Conservation (phyloP, 1,284 basidiomycete genomes). For the Volvariella surrecta region DNA sequence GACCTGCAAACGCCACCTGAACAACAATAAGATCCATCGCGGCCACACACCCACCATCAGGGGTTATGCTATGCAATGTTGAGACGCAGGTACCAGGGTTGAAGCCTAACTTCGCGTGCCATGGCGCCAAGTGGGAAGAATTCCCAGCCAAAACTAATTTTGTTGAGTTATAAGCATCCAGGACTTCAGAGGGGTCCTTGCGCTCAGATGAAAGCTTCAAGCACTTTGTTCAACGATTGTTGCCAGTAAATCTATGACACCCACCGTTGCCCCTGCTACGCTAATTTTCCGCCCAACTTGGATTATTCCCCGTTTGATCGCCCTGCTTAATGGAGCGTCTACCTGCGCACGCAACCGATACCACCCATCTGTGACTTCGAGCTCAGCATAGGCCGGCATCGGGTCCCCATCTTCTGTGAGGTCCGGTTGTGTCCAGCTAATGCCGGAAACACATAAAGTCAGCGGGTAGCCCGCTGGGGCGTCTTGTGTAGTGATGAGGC, state of each 20-base stretch:
- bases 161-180: constrained; percentile 71
- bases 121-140: constrained; percentile 76
- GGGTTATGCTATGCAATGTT: constrained; percentile 70
- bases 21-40: constrained; percentile 72
- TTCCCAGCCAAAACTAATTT: constrained; percentile 75
- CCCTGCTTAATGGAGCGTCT: constrained; percentile 68
- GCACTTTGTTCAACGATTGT: constrained; percentile 3
- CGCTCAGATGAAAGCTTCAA: constrained; percentile 58
- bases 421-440: constrained; percentile 40
- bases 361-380: constrained; percentile 96
- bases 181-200: constrained; percentile 75
- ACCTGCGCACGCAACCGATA: constrained; percentile 76
- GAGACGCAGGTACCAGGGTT: constrained; percentile 55
- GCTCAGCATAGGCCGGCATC: constrained; percentile 29
- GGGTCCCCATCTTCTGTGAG: constrained; percentile 28
- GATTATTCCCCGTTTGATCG: constrained; percentile 59
- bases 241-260: constrained; percentile 13
- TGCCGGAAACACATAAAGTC: constrained; percentile 77
- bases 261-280: constrained; percentile 72
- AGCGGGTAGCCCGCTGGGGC: constrained; percentile 66
- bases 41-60: constrained; percentile 77
- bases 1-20: constrained; percentile 36
- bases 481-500: constrained; percentile 72
- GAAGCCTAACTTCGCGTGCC: constrained; percentile 87
- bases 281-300: constrained; percentile 78